Percentiles rank a stretch among this genome's conserved stretches.
Evolutionary conservation across 345 rosid species (phyloP).

Genomic region (Salix viminalis): DNA sequence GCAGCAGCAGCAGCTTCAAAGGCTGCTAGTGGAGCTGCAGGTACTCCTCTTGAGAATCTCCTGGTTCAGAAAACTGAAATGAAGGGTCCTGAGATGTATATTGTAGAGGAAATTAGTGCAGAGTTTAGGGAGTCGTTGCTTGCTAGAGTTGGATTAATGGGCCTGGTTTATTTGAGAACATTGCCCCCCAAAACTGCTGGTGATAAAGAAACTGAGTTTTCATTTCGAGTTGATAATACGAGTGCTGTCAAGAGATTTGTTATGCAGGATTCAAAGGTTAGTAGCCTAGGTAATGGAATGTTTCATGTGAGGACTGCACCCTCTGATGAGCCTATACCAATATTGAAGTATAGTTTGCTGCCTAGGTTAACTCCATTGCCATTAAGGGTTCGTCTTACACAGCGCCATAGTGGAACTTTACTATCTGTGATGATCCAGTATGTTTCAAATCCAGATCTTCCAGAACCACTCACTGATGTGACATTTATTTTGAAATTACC

Average conservation of each 20-base stretch:
- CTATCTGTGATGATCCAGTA: slow-evolving; percentile 98
- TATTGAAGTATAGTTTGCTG: slow-evolving; percentile 79
- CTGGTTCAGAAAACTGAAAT: slow-evolving; percentile 74
- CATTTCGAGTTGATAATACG: slow-evolving; percentile 77
- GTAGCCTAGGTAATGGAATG: slow-evolving; percentile 84
- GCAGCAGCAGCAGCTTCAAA: slow-evolving; percentile 34
- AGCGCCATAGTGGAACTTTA: slow-evolving; percentile 81
- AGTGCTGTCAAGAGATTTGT: slow-evolving; percentile 67
- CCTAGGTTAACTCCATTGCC: slow-evolving; percentile 87
- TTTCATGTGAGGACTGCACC: slow-evolving; percentile 89
- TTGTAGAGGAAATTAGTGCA: slow-evolving; percentile 78
- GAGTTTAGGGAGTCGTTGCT: slow-evolving; percentile 96
- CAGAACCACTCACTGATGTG: slow-evolving; percentile 58
- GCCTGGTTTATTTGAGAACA: slow-evolving; percentile 80
- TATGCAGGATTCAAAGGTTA: slow-evolving; percentile 63
- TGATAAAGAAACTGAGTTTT: slow-evolving; percentile 85
- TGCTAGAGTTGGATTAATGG: slow-evolving; percentile 89
- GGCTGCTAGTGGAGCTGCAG: slow-evolving; percentile 44
- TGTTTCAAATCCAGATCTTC: slow-evolving; percentile 76
- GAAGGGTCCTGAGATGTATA: slow-evolving; percentile 93
- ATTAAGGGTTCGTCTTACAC: slow-evolving; percentile 74
- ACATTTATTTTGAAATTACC: slow-evolving; percentile 86
- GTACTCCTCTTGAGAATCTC: slow-evolving; percentile 61
- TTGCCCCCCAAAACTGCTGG: slow-evolving; percentile 68
- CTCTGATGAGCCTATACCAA: slow-evolving; percentile 85